Percentiles rank a stretch among this genome's conserved stretches.
Evolutionary conservation across 805 yeast genomes (phyloP).

Genomic region (Candida morakotiae): DNA sequence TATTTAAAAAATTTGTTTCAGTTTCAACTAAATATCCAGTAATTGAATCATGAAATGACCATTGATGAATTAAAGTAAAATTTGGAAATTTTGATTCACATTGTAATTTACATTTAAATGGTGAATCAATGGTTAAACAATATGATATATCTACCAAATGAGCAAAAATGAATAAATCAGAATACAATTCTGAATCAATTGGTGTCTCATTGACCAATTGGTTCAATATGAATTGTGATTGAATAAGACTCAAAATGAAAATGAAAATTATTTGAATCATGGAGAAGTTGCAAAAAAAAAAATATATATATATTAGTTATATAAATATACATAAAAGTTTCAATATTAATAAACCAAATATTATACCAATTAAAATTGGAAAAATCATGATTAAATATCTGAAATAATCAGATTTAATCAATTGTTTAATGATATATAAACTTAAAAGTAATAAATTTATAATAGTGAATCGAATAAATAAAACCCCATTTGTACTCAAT

Average conservation of each 20-base stretch:
- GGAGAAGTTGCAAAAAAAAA: constrained; percentile 4
- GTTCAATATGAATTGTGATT: neutral
- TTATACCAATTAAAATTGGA: constrained; percentile 1
- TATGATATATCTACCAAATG: constrained; percentile 42
- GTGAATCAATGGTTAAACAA: constrained; percentile 36
- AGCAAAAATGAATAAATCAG: constrained; percentile 33
- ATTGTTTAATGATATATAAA: neutral
- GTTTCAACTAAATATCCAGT: constrained; percentile 38
- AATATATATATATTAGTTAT: too few species aligned
- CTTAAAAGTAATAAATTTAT: neutral
- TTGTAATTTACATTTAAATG: constrained; percentile 35
- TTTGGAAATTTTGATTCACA: constrained; percentile 35
- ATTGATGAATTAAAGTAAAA: constrained; percentile 34
- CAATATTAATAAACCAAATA: constrained; percentile 1
- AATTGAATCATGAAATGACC: constrained; percentile 35
- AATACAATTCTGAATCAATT: constrained; percentile 19
- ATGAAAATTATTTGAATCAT: neutral
- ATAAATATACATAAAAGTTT: neutral
- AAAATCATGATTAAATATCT: neutral
- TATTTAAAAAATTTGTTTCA: neutral
- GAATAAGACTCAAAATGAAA: neutral
- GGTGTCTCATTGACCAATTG: neutral
- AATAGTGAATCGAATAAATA: neutral
- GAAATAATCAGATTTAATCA: neutral
- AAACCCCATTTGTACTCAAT: neutral